Conservation (phyloP, 106 monocot species). For the Apostasia shenzhenica region DNA sequence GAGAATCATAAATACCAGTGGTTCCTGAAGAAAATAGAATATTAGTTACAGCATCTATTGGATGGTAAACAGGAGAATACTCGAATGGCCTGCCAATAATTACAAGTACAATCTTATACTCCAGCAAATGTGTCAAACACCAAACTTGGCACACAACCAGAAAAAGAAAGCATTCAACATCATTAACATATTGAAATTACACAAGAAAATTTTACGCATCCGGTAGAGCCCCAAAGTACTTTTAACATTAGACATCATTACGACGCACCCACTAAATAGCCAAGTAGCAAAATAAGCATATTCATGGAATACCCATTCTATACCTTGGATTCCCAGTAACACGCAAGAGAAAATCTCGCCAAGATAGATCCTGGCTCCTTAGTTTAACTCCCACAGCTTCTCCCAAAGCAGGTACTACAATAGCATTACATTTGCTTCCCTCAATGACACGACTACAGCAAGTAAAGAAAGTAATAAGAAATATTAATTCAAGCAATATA, state of each 20-base stretch:
- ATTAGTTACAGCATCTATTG: slow-evolving; percentile 50
- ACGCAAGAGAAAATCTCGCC: slow-evolving; percentile 58
- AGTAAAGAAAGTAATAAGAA: background rate
- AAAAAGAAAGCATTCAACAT: no score
- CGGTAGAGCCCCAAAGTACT: no score
- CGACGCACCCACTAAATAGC: no score
- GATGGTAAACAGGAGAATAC: slow-evolving; percentile 61
- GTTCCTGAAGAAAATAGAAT: slow-evolving; percentile 97
- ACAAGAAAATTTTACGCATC: no score
- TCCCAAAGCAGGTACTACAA: slow-evolving; percentile 71
- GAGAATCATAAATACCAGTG: slow-evolving; percentile 42
- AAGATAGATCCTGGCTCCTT: slow-evolving; percentile 70
- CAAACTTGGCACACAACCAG: background rate
- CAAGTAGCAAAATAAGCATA: no score
- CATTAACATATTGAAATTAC: no score
- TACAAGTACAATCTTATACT: background rate
- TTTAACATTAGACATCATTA: no score
- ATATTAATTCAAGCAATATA: no score
- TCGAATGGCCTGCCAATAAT: slow-evolving; percentile 30
- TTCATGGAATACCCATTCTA: background rate
- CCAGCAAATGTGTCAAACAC: background rate
- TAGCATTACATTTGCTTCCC: slow-evolving; percentile 51
- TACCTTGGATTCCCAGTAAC: slow-evolving; percentile 53
- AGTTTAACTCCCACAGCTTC: slow-evolving; percentile 42
- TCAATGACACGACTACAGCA: slow-evolving; percentile 56